Base-by-base conservation (phyloP, 768 basidiomycete species). In the Suillus lakei region DNA sequence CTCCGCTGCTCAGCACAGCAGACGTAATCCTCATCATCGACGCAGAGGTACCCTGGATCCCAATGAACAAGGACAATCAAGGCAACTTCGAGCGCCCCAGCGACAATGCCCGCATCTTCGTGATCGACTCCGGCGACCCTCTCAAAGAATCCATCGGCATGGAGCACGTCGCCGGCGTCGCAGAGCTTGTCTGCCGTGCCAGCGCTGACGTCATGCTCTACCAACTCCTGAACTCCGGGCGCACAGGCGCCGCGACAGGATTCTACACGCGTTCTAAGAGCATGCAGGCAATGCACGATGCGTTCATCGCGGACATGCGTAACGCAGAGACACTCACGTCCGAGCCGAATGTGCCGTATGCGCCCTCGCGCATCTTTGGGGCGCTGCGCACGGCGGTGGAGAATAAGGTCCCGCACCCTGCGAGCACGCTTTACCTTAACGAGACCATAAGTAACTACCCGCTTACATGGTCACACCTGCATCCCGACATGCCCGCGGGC, bases 1-100 rank as follows among this genome's bases (percentile, higher is more conserved):
- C 84, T 32, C 71, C 74, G 2, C 79, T 82, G 59, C 81, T 91
- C 23, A 76, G 78, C 38, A 74, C 76, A 28, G 88, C 89, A 0
- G 91, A 92, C 67, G 83, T 86, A 4, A 81, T 92, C 21, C 75
- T 92, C 12, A 77, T 91, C 21, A 65, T 92, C n/a, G 90, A 92
- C 64, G 81, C 80, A 9, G 88, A 89, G 66, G 76, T 90, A 0
- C 88, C 90, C 0, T 92, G 90, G 88, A 85, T 89, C 32, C 82
- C 86, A 1, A 77, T 71, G 53, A 79, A 83, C 61, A 82, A 83
- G 39, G 77, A 73, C 63, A 74, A 72, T 61, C 73, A 73, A 4
- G 74, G 75, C 18, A 60, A 36, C 36, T 58, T 65, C 53, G 73
- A 74, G 44, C 73, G 75, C 59, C 88, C 89, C 0, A 70, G 44